Evolutionary conservation across 495 filamentous ascomycete genomes (phyloP).

Genomic region (Penicillium antarcticum): DNA sequence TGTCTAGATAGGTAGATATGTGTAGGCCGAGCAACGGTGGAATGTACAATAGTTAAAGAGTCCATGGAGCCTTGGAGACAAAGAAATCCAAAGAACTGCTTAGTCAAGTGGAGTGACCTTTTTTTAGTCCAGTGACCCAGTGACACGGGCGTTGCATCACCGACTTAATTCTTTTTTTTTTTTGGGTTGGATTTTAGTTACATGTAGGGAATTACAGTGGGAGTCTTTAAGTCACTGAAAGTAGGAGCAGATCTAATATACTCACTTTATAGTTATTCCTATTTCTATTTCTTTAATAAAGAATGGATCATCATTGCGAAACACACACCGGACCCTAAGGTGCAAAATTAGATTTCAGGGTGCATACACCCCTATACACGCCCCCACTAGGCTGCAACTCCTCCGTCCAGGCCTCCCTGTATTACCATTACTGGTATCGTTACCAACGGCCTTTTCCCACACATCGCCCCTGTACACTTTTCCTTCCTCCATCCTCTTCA

Average conservation of each 20-base stretch:
- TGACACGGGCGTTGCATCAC: slow-evolving; percentile 31
- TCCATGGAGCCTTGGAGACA: no score
- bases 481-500: slow-evolving; percentile 16
- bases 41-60: no score
- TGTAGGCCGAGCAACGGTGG: slow-evolving; percentile 24
- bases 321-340: no score
- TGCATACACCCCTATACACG: no score
- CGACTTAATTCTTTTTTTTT: slow-evolving; percentile 12
- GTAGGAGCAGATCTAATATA: no score
- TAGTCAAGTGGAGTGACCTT: slow-evolving; percentile 20
- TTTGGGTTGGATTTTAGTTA: slow-evolving; percentile 18
- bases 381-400: no score
- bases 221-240: no score
- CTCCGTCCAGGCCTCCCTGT: not conserved
- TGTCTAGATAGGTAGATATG: no score
- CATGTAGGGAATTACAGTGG: not conserved
- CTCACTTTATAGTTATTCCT: no score
- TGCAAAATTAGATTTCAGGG: no score
- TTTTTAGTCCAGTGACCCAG: slow-evolving; percentile 21
- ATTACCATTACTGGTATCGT: slow-evolving; percentile 6
- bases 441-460: slow-evolving; percentile 16
- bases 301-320: no score
- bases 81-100: not conserved
- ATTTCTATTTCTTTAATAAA: no score
- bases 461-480: slow-evolving; percentile 17